phyloP scores from a whole-genome alignment of 2,329 filamentous ascomycete genomes.

The Colletotrichum sp. region DNA sequence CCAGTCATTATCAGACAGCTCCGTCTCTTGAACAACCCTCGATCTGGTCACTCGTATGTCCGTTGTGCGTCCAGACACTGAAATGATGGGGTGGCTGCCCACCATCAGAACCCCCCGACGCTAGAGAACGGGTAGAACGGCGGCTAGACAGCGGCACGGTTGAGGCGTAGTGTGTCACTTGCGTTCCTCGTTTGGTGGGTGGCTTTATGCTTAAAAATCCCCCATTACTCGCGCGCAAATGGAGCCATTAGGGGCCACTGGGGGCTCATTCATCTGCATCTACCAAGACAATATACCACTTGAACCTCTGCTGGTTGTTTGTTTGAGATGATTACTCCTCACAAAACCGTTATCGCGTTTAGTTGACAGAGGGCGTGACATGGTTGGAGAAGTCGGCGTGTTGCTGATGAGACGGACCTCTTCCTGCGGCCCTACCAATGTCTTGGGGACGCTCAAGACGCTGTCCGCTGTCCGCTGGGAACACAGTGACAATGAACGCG shows the following conservation, averaged over 20 bases:
- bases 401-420: background rate
- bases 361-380: background rate
- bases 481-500: background rate
- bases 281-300: background rate
- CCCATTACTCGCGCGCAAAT: background rate
- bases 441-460: background rate
- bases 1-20: background rate
- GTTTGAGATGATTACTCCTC: background rate
- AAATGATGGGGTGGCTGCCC: background rate
- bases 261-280: background rate
- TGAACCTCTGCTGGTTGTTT: background rate
- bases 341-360: fast-evolving
- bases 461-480: background rate
- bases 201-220: background rate
- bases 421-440: background rate
- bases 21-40: background rate
- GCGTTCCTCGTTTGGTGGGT: background rate
- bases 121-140: background rate
- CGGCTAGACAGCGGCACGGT: background rate
- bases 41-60: background rate
- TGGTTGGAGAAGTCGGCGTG: background rate
- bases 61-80: background rate
- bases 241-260: background rate
- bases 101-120: background rate
- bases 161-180: background rate